These are phyloP conservation scores for Choricystis sp. DNA, from an alignment of 139 green algal species.

Conservation along the genomic window DNA sequence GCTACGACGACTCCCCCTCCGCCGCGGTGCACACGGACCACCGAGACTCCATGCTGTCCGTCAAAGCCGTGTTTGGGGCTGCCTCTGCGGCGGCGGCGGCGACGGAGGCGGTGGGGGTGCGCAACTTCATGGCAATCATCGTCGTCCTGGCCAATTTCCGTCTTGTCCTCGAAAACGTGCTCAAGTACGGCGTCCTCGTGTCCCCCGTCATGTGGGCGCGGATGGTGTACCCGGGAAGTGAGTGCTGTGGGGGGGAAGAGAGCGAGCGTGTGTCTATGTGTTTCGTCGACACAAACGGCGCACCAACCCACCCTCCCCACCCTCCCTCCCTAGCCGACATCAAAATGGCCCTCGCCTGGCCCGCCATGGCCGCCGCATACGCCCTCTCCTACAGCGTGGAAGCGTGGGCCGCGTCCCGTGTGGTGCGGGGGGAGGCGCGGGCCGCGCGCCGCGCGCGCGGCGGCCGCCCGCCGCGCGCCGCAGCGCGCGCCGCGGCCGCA, in stretches of 20 bases:
- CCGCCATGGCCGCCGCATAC: not conserved
- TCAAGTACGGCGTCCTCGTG: constrained; percentile 31
- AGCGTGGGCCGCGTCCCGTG: not conserved
- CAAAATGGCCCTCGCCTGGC: not conserved
- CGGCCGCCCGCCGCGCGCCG: too few relatives aligned
- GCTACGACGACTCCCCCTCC: not conserved
- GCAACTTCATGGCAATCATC: constrained; percentile 44
- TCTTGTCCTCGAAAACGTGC: constrained; percentile 75
- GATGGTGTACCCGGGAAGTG: not conserved
- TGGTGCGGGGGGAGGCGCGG: not conserved
- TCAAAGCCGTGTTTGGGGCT: not conserved
- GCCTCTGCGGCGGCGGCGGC: not conserved
- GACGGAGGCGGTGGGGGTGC: not conserved
- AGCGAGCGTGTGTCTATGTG: too few relatives aligned
- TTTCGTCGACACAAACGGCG: too few relatives aligned
- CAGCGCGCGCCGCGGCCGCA: not conserved
- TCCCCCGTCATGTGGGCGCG: not conserved
- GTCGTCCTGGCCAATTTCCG: constrained; percentile 55
- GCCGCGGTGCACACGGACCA: not conserved
- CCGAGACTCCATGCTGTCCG: not conserved
- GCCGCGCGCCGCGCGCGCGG: too few relatives aligned
- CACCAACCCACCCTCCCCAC: too few relatives aligned
- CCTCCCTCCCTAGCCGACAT: not conserved
- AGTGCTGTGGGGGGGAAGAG: too few relatives aligned
- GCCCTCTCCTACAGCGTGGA: not conserved